Evolutionary conservation across 345 rosid genomes (phyloP).

Genomic region (Cochlearia excelsa): DNA sequence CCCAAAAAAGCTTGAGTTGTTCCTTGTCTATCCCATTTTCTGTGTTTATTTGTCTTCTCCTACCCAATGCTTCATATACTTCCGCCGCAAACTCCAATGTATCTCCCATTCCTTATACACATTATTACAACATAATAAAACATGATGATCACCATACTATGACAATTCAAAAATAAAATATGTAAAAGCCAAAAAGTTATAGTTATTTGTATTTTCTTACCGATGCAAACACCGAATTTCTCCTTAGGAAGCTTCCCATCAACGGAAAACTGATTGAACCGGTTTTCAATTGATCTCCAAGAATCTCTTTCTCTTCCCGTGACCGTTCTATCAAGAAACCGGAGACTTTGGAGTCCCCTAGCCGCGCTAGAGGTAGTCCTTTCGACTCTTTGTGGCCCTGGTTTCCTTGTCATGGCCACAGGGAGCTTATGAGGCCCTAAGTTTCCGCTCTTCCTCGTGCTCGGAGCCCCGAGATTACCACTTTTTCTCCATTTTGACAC

Average conservation of each 20-base stretch:
- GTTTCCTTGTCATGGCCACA: constrained; percentile 9
- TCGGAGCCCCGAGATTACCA: constrained; percentile 29
- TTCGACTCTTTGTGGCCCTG: constrained; percentile 36
- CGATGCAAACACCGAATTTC: constrained; percentile 77
- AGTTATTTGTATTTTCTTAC: too few species aligned
- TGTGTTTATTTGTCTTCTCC: constrained; percentile 52
- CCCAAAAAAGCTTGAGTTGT: constrained; percentile 73
- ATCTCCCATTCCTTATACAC: constrained; percentile 97
- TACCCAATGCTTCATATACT: constrained; percentile 71
- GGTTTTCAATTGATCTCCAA: constrained; percentile 75
- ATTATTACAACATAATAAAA: too few species aligned
- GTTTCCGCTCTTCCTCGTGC: constrained; percentile 37
- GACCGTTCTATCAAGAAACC: constrained; percentile 72
- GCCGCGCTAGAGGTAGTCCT: constrained; percentile 63
- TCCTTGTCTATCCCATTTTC: constrained; percentile 61
- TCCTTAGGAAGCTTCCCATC: constrained; percentile 55
- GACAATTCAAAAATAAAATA: too few species aligned
- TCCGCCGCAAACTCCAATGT: constrained; percentile 80
- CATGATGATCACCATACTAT: too few species aligned
- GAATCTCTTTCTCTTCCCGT: constrained; percentile 78
- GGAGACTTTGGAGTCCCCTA: constrained; percentile 70
- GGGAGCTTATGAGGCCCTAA: constrained; percentile 21
- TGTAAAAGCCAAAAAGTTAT: too few species aligned
- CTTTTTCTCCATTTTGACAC: constrained; percentile 45
- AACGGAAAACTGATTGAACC: constrained; percentile 62